Evolutionary conservation across 2,329 filamentous ascomycete genomes (phyloP), one percentile per base, ranked within the genome.

Genomic region (Pyricularia grisea): DNA sequence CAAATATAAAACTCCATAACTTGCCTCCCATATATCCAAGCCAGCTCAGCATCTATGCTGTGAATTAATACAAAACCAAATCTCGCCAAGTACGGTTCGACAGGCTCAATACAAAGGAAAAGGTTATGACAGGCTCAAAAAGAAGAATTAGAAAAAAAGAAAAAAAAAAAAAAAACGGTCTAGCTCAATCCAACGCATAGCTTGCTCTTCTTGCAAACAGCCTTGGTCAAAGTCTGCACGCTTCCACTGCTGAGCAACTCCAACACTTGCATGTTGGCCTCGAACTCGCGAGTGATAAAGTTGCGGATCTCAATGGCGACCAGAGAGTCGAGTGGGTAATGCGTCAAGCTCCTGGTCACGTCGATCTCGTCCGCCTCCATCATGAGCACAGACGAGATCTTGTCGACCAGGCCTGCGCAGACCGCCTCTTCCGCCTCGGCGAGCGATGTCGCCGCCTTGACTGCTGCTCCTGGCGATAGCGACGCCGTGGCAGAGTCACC

Each of bases 201-300:
- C 58, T 68, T 68, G 67, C 78, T 80, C 77, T 83, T 83, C 28
- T 76, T 76, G 72, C 79, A 81, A 28, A 83, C 80, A 0, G 76
- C 78, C 75, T 80, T 81, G 14, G 81, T 79, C 20, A 84, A 73
- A 1, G 77, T 81, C 76, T 81, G 78, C 71, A 84, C 82, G 33
- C 79, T 81, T 1, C 83, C 83, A 71, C 82, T 84, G 10, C 81
- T 83, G 64, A 87, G 75, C 70, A 87, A 74, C 73, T 87, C 84
- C 69, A 87, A 75, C 0, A 87, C 84, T 74, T 87, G 83, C 73
- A 86, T 74, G 70, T 82, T 83, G n/a, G 81, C 79, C 74, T 84
- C 78, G 70, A 83, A 79, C 74, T 83, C 81, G 70, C 81, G 79
- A 17, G 80, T 81, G 68, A 84, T 81, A 77, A 81, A 84, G 75